Conservation (phyloP, 805 yeast genomes). For the Millerozyma acaciae region DNA sequence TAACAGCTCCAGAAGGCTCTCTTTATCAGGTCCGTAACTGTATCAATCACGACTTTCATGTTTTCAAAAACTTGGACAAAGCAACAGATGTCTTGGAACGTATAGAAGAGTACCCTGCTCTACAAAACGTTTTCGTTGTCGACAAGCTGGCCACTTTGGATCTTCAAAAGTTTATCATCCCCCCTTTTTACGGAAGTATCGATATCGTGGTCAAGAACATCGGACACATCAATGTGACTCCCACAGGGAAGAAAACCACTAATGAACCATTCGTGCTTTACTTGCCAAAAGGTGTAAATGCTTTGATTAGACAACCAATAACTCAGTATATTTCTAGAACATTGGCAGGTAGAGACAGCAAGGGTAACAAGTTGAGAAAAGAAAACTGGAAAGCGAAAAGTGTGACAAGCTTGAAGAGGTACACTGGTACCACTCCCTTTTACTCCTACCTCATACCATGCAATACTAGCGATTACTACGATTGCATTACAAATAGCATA, state of each 20-base stretch:
- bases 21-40: conserved; percentile 47
- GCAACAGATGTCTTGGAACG: conserved; percentile 19
- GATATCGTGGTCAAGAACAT: conserved; percentile 62
- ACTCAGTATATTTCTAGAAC: conserved; percentile 35
- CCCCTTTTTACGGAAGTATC: conserved; percentile 66
- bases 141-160: conserved; percentile 18
- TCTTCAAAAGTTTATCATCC: conserved; percentile 48
- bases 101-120: conserved; percentile 12
- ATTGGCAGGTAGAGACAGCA: conserved; percentile 26
- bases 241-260: conserved; percentile 45
- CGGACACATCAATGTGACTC: conserved; percentile 59
- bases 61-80: conserved; percentile 27
- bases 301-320: conserved; percentile 53
- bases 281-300: conserved; percentile 57
- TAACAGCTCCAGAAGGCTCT: conserved; percentile 50
- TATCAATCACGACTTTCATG: conserved; percentile 38
- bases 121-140: conserved; percentile 16
- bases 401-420: conserved; percentile 14
- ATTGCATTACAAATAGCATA: conserved; percentile 2
- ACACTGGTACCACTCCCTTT: conserved; percentile 13
- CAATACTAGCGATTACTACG: conserved; percentile 1
- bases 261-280: conserved; percentile 29
- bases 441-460: conserved; percentile 14
- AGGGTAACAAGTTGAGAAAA: conserved; percentile 19
- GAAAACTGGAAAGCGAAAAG: conserved; percentile 17